Evolutionary conservation across 164 flowering plant species (phyloP), one percentile per base, ranked within the genome.

Genomic region (Tinospora cordifolia): DNA sequence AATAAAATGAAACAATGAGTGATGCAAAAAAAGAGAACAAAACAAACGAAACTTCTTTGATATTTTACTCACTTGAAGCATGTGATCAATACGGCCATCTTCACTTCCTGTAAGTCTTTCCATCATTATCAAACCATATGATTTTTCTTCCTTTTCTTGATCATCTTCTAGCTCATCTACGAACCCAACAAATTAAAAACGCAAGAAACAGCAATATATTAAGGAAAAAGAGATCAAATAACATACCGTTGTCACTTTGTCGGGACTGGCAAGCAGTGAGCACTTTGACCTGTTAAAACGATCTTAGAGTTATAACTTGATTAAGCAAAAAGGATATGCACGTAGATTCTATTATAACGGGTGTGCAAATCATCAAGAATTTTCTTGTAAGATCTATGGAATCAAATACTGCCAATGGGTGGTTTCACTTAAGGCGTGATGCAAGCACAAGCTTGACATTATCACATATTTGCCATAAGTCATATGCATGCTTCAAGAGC

Each of bases 41-140:
- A n/a, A 46, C 51, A 2, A 46, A 46, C 51, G 15, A 46, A 6
- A 17, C 15, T 46, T 46, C 51, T 46, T 25, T 44, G 46, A 21
- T 67, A 34, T 22, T 21, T 21, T 38, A 78, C 85, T 69, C 75
- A 93, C 98, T 77, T 93, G 98, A 76, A 94, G 92, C 74, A 89
- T 76, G 67, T 94, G 87, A 80, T 94, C 98, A 21, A 94, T 69
- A 60, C 93, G 89, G 49, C 96, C 97, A 26, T 83, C 92, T 71
- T 66, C 77, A 73, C 81, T 84, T 69, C 97, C 92, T 5, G 97
- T 87, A 71, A 94, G 72, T 72, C 85, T 85, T 79, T 89, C 87
- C 84, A 91, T 87, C 97, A 91, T 90, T n/a, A 84, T 25, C 70
- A 92, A 84, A 47, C 98, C 98, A 82, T 94, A 94, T 21, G 91